Conservation (phyloP, 1,139 yeast genomes). For the Geotrichum phurueaensis region DNA sequence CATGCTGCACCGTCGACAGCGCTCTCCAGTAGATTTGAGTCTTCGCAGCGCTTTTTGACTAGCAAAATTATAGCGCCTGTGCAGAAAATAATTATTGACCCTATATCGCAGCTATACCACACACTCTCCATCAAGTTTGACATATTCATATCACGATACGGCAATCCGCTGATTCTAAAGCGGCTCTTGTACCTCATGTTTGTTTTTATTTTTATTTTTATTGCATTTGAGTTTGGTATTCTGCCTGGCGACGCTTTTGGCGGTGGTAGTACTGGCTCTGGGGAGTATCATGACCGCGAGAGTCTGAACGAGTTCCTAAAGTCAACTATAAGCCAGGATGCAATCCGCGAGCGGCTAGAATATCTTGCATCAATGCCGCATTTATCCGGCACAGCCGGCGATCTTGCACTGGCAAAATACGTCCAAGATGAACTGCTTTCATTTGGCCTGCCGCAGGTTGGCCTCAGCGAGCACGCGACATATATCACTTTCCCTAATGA, state of each 20-base stretch:
- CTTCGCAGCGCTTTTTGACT: conserved; percentile 30
- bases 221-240: conserved; percentile 52
- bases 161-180: conserved; percentile 80
- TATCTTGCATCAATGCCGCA: conserved; percentile 81
- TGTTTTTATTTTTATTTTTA: conserved; percentile 52
- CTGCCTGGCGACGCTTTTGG: conserved; percentile 41
- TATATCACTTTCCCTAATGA: conserved; percentile 54
- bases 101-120: conserved; percentile 56
- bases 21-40: background rate
- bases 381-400: conserved; percentile 82
- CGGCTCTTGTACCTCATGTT: conserved; percentile 64
- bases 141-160: conserved; percentile 52
- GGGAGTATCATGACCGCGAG: conserved; percentile 53
- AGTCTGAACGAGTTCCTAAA: conserved; percentile 46
- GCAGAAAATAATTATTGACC: conserved; percentile 47
- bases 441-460: conserved; percentile 48
- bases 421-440: conserved; percentile 53
- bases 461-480: conserved; percentile 46
- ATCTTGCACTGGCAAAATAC: conserved; percentile 60
- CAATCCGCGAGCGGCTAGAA: conserved; percentile 63
- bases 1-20: background rate
- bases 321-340: conserved; percentile 47
- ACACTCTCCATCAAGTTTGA: conserved; percentile 48
- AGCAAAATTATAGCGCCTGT: conserved; percentile 48
- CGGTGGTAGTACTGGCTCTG: conserved; percentile 34